Evolutionary conservation across 208 protist species (phyloP).

Genomic region (Acanthamoeba polyphaga): DNA sequence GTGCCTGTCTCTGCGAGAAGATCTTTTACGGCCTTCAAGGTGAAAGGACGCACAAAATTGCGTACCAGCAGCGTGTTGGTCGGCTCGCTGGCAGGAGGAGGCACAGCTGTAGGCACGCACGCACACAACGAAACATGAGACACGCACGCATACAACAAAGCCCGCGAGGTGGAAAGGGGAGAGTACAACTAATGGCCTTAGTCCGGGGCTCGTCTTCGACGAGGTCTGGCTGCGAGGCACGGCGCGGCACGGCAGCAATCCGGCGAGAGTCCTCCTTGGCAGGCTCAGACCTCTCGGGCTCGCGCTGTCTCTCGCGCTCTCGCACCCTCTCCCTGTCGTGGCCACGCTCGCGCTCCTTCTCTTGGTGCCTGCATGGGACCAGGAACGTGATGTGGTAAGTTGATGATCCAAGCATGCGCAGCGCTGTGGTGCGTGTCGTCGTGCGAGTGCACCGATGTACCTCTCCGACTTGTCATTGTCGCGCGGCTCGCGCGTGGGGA

Average conservation of each 20-base stretch:
- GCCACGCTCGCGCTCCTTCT: not conserved
- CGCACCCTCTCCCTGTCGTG: not conserved
- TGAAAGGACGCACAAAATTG: constrained; percentile 77
- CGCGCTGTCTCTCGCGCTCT: constrained; percentile 43
- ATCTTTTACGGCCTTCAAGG: constrained; percentile 69
- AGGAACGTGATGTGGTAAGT: not conserved
- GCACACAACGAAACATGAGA: not conserved
- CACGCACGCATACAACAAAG: not conserved
- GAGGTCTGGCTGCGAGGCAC: not conserved
- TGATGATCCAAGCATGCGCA: not conserved
- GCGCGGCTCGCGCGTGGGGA: not conserved
- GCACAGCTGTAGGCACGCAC: not conserved
- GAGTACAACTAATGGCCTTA: not conserved
- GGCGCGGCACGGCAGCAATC: not conserved
- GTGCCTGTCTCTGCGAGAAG: constrained; percentile 64
- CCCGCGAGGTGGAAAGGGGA: not conserved
- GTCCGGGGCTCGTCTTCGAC: not conserved
- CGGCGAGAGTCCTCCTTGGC: not conserved
- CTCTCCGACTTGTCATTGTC: not conserved
- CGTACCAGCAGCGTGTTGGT: constrained; percentile 75
- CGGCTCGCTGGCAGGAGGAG: constrained; percentile 14
- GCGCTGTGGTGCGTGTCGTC: not conserved
- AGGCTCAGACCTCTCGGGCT: not conserved
- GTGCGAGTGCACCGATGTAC: too few relatives aligned
- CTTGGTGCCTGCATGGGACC: not conserved